Percentiles rank a stretch among this genome's conserved stretches.
Evolutionary conservation across 2,329 filamentous ascomycete species (phyloP).

Genomic region (Stagonosporopsis rhizophila): DNA sequence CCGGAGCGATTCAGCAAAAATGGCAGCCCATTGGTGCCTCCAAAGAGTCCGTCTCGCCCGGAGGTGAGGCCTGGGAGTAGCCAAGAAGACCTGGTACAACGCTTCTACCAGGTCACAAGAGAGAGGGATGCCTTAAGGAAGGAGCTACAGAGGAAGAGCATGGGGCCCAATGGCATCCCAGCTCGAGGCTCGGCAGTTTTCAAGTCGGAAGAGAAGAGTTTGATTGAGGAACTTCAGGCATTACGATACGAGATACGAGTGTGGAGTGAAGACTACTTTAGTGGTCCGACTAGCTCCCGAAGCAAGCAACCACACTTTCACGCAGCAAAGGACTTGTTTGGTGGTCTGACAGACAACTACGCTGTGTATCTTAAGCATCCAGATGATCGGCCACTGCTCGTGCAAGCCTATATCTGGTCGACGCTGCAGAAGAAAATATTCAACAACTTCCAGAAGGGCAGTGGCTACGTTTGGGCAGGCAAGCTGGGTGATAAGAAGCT

Average conservation of each 20-base stretch:
- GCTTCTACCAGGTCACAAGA: slow-evolving; percentile 49
- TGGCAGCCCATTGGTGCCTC: slow-evolving; percentile 40
- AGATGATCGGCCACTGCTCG: slow-evolving; percentile 42
- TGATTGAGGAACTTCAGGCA: slow-evolving; percentile 46
- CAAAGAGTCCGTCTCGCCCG: slow-evolving; percentile 47
- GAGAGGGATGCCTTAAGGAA: slow-evolving; percentile 48
- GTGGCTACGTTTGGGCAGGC: slow-evolving; percentile 49
- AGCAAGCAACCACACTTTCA: slow-evolving; percentile 44
- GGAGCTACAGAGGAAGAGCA: slow-evolving; percentile 45
- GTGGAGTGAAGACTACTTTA: slow-evolving; percentile 48
- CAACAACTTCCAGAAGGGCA: slow-evolving; percentile 44
- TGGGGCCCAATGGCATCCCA: slow-evolving; percentile 41
- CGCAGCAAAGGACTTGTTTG: slow-evolving; percentile 43
- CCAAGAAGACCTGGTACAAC: slow-evolving; percentile 48
- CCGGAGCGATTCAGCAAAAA: slow-evolving; percentile 29
- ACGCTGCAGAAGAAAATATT: slow-evolving; percentile 48
- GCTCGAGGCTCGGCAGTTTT: slow-evolving; percentile 35
- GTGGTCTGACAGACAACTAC: slow-evolving; percentile 45
- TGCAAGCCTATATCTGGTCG: slow-evolving; percentile 48
- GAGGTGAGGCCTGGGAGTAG: slow-evolving; percentile 41
- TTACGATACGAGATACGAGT: slow-evolving; percentile 45
- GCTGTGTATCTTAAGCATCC: slow-evolving; percentile 41
- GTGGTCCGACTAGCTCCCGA: slow-evolving; percentile 33
- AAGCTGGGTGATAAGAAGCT: slow-evolving; percentile 48
- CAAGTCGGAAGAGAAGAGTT: slow-evolving; percentile 46